phyloP scores from a whole-genome alignment of 164 flowering plant genomes.

The Malania oleifera region DNA sequence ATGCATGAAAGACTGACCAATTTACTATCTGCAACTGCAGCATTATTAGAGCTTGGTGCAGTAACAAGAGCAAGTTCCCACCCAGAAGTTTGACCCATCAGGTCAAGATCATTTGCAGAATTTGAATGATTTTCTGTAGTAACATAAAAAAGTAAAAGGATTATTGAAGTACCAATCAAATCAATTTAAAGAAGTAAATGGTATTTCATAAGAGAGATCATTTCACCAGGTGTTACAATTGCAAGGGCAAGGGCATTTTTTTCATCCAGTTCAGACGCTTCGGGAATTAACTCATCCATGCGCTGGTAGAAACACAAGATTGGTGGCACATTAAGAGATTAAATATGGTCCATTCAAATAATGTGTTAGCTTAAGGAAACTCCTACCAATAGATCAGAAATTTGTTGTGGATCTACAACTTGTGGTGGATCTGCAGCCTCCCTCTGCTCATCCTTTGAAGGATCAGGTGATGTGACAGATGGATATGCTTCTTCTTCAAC shows the following conservation, averaged over 20 bases:
- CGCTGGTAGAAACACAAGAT: conserved; percentile 15
- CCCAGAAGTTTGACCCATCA: conserved; percentile 17
- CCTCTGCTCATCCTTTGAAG: too few species aligned
- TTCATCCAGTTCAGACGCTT: conserved; percentile 20
- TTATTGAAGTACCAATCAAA: background rate
- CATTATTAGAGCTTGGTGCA: conserved; percentile 17
- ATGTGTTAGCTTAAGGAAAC: too few species aligned
- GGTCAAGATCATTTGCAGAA: conserved; percentile 11
- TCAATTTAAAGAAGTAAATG: background rate
- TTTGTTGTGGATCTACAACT: conserved; percentile 11
- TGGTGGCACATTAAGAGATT: background rate
- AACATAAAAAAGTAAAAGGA: background rate
- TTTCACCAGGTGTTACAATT: conserved; percentile 15
- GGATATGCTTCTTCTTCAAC: conserved; percentile 9
- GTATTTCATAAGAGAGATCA: background rate
- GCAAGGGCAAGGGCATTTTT: conserved; percentile 21
- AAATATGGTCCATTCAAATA: background rate
- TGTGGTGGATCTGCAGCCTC: conserved; percentile 14
- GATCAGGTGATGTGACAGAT: background rate
- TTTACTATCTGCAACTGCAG: conserved; percentile 16
- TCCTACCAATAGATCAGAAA: conserved; percentile 32
- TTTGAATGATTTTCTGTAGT: conserved; percentile 11
- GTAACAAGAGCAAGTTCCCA: conserved; percentile 32
- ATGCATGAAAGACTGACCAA: conserved; percentile 17
- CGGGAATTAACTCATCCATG: conserved; percentile 19